phyloP scores from a whole-genome alignment of 345 rosid genomes.

The Linum lewisii region DNA sequence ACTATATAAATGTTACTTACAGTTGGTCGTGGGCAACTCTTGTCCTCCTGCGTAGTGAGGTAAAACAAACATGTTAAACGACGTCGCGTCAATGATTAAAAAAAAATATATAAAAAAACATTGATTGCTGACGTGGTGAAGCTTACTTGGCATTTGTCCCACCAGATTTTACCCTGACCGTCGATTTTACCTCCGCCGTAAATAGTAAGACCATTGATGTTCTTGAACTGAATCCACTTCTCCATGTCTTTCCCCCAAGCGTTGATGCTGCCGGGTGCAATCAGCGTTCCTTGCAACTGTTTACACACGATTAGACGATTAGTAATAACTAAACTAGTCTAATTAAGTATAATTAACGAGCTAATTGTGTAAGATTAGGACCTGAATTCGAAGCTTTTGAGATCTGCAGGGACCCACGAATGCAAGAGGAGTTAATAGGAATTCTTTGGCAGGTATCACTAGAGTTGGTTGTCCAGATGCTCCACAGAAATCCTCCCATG shows the following conservation, averaged over 20 bases:
- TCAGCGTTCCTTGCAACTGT: conserved; percentile 13
- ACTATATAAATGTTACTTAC: too few species aligned
- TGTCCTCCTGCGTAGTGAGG: too few species aligned
- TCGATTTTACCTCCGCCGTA: conserved; percentile 13
- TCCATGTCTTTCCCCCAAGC: conserved; percentile 5
- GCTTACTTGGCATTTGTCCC: conserved; percentile 6
- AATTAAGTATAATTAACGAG: too few species aligned
- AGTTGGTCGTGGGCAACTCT: too few species aligned
- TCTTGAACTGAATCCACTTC: conserved; percentile 10
- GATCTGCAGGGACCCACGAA: conserved; percentile 29
- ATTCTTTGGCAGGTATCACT: conserved; percentile 16
- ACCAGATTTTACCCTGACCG: conserved; percentile 11
- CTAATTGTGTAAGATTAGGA: too few species aligned
- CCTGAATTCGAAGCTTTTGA: conserved; percentile 6
- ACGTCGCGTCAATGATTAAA: too few species aligned
- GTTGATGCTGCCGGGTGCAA: conserved; percentile 14
- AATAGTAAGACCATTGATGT: conserved; percentile 7
- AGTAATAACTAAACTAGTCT: neutral
- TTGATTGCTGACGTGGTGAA: too few species aligned
- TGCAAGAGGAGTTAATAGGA: conserved; percentile 5
- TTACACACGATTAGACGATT: too few species aligned
- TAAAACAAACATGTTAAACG: too few species aligned
- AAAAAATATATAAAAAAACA: too few species aligned
- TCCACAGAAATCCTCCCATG: conserved; percentile 17
- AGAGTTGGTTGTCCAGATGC: conserved; percentile 6